phyloP scores from a whole-genome alignment of 495 filamentous ascomycete genomes.

The Xylaria venustula region DNA sequence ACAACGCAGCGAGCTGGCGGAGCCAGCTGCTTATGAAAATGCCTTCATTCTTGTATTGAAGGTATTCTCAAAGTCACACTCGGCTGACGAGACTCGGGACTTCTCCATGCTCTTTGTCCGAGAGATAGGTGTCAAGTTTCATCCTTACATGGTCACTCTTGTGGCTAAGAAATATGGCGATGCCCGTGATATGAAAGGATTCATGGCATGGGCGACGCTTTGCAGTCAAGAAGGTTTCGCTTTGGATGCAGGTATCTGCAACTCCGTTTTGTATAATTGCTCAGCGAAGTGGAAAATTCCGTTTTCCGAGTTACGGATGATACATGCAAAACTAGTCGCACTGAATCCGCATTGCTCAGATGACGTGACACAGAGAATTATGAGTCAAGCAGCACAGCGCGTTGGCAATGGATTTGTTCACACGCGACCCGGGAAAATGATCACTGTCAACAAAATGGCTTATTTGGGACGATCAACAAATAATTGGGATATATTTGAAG shows the following conservation, averaged over 20 bases:
- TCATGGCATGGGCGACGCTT: constrained; percentile 38
- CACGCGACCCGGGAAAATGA: constrained; percentile 4
- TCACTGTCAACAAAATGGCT: constrained; percentile 19
- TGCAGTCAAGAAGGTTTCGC: constrained; percentile 31
- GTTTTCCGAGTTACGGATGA: constrained; percentile 34
- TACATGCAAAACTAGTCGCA: constrained; percentile 33
- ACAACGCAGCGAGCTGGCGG: not conserved
- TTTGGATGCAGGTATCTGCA: constrained; percentile 37
- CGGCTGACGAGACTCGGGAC: constrained; percentile 38
- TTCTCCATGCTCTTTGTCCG: constrained; percentile 39
- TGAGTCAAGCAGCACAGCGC: constrained; percentile 30
- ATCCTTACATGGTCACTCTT: constrained; percentile 37
- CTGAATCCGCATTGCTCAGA: constrained; percentile 31
- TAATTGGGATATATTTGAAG: constrained; percentile 30
- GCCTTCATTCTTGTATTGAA: constrained; percentile 47
- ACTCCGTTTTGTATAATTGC: constrained; percentile 41
- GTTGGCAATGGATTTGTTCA: not conserved
- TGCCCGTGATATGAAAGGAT: constrained; percentile 37
- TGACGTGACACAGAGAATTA: constrained; percentile 35
- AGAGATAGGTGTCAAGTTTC: constrained; percentile 32
- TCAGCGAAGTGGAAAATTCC: constrained; percentile 34
- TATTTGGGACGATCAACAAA: constrained; percentile 22
- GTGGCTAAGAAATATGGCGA: constrained; percentile 46
- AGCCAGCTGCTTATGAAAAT: constrained; percentile 20
- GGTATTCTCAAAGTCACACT: constrained; percentile 38